Conservation (phyloP, 352 stramenopile species). For the Phytopythium kandeliae region DNA sequence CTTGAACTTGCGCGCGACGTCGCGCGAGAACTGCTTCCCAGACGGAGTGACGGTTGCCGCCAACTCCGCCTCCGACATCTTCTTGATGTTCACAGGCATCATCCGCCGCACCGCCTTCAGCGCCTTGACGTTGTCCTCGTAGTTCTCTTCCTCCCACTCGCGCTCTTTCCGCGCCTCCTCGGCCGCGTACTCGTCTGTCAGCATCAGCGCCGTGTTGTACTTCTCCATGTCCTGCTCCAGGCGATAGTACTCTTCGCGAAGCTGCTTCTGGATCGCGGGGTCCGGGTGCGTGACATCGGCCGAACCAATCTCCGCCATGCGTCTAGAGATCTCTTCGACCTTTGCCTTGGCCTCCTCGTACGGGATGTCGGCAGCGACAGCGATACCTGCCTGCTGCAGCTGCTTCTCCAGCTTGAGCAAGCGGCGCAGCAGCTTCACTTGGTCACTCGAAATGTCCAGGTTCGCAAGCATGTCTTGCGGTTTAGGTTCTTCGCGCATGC, state of each 20-base stretch:
- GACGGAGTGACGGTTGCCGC: conserved; percentile 60
- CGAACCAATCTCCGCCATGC: conserved; percentile 91
- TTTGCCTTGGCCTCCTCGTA: conserved; percentile 91
- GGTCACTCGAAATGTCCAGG: conserved; percentile 65
- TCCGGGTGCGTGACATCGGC: conserved; percentile 87
- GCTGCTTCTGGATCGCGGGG: conserved; percentile 65
- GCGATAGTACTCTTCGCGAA: conserved; percentile 91
- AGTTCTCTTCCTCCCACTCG: conserved; percentile 91
- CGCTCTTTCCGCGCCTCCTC: conserved; percentile 88
- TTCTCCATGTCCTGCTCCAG: conserved; percentile 94
- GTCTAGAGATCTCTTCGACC: conserved; percentile 85
- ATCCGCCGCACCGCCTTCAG: conserved; percentile 87
- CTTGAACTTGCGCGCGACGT: conserved; percentile 90
- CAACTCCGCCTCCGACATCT: conserved; percentile 86
- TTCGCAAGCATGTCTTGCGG: conserved; percentile 64
- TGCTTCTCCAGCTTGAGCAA: conserved; percentile 83
- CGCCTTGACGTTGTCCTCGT: conserved; percentile 79
- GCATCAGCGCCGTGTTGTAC: conserved; percentile 89
- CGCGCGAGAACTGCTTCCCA: conserved; percentile 67
- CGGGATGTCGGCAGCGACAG: conserved; percentile 89
- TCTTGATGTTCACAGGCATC: conserved; percentile 91
- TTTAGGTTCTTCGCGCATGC: conserved; percentile 44
- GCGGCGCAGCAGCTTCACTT: conserved; percentile 73
- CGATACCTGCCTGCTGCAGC: conserved; percentile 78
- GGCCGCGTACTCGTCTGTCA: conserved; percentile 90